A percentile compares a stretch with the other conserved stretches of the same genome.
phyloP scores from a whole-genome alignment of 2,329 filamentous ascomycete genomes.

The Fusarium compactum region DNA sequence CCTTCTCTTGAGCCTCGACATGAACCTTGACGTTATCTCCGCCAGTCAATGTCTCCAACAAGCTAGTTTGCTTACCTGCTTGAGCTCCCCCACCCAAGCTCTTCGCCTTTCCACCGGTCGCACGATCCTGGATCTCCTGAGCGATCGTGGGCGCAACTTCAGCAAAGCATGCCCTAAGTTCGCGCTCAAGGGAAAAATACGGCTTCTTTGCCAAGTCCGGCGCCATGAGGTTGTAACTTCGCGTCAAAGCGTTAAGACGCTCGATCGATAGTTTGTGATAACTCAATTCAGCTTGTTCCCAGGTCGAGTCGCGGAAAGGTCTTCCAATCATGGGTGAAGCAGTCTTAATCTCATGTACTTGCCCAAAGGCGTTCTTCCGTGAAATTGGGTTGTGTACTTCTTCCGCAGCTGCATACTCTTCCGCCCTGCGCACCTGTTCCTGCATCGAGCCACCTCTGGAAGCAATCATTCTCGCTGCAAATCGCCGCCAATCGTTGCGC shows the following conservation, averaged over 20 bases:
- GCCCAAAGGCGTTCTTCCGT: constrained; percentile 58
- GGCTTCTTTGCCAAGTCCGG: constrained; percentile 93
- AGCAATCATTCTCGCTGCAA: constrained; percentile 82
- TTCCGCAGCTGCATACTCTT: constrained; percentile 82
- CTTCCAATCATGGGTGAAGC: constrained; percentile 51
- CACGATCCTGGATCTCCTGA: constrained; percentile 77
- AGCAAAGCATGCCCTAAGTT: constrained; percentile 83
- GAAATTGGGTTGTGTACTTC: constrained; percentile 69
- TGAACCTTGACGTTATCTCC: constrained; percentile 68
- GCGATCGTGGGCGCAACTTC: constrained; percentile 85
- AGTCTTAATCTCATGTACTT: constrained; percentile 49
- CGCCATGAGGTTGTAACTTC: constrained; percentile 95
- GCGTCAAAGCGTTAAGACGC: constrained; percentile 81
- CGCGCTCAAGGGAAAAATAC: constrained; percentile 86
- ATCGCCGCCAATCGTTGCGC: constrained; percentile 84
- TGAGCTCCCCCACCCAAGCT: constrained; percentile 48
- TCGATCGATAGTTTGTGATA: constrained; percentile 83
- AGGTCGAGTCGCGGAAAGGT: constrained; percentile 83
- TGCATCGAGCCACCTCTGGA: constrained; percentile 80
- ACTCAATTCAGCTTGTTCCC: constrained; percentile 77
- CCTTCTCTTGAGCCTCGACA: constrained; percentile 78
- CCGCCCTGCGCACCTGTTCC: constrained; percentile 77
- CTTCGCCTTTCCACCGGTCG: constrained; percentile 58
- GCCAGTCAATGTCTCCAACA: constrained; percentile 71
- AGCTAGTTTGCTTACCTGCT: constrained; percentile 55